A percentile compares a stretch with the other conserved stretches of the same genome.
Evolutionary conservation across 176 grass and related monocot species (phyloP).

Genomic region (Aechmea fasciata): DNA sequence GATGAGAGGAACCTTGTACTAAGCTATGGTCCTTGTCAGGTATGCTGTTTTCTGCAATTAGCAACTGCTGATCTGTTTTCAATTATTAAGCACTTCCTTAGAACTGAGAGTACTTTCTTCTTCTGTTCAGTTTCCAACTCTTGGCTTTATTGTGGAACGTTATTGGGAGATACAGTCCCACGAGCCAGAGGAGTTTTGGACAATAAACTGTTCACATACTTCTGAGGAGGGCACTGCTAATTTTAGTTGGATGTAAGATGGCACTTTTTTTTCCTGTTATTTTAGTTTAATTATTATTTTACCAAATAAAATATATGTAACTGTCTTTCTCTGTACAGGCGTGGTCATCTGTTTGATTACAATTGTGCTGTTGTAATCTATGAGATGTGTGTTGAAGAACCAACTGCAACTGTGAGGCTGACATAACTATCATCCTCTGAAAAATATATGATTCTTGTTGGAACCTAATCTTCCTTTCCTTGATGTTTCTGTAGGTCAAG

Average conservation of each 20-base stretch:
- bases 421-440: constrained; percentile 17
- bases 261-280: background rate
- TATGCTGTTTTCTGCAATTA: constrained; percentile 18
- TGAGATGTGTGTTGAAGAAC: constrained; percentile 89
- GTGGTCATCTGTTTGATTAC: constrained; percentile 89
- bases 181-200: constrained; percentile 94
- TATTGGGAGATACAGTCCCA: constrained; percentile 98
- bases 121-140: constrained; percentile 70
- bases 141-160: constrained; percentile 93
- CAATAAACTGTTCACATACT: constrained; percentile 90
- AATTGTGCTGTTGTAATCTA: constrained; percentile 63
- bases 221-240: constrained; percentile 78
- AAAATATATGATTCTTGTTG: constrained; percentile 13
- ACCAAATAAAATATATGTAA: constrained; percentile 8
- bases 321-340: constrained; percentile 41
- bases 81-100: constrained; percentile 7
- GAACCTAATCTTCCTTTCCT: background rate
- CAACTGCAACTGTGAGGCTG: constrained; percentile 76
- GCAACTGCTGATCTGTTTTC: constrained; percentile 9
- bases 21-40: constrained; percentile 99
- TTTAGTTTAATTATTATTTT: background rate
- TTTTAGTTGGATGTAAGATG: constrained; percentile 84
- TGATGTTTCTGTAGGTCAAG: constrained; percentile 38
- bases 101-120: constrained; percentile 24
- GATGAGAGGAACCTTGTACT: constrained; percentile 76